These are phyloP conservation scores for Boeremia lycopersici DNA, from an alignment of 2,329 filamentous ascomycete species.

Conservation along the genomic window DNA sequence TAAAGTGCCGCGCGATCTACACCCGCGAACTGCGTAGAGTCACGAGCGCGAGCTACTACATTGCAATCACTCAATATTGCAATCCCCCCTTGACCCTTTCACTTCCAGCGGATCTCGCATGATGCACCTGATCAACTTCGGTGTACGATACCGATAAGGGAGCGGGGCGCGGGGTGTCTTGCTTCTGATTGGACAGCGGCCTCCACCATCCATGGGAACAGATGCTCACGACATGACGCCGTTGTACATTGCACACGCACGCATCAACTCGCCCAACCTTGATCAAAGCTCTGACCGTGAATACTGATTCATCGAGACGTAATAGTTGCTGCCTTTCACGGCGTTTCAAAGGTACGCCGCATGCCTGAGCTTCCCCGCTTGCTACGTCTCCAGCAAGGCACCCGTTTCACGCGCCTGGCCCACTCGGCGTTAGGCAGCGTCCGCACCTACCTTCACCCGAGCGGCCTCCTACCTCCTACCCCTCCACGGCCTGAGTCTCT, in stretches of 20 bases:
- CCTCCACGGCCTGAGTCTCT: constrained; percentile 13
- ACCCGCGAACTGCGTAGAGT: neutral
- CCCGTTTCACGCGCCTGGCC: constrained; percentile 27
- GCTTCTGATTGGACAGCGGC: constrained; percentile 3
- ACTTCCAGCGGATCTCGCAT: neutral
- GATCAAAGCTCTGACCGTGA: neutral
- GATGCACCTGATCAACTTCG: neutral
- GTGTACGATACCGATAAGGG: constrained; percentile 13
- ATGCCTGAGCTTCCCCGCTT: constrained; percentile 20
- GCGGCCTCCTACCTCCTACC: constrained; percentile 15
- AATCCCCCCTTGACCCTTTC: neutral
- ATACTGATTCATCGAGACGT: neutral
- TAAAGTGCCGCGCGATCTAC: constrained; percentile 2
- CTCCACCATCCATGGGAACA: constrained; percentile 3
- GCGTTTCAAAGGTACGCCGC: constrained; percentile 9
- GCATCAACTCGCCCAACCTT: neutral
- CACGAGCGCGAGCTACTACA: neutral
- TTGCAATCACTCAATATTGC: neutral
- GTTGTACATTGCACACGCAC: constrained; percentile 8
- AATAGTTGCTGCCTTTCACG: neutral
- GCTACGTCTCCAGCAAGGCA: constrained; percentile 22
- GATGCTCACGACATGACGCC: constrained; percentile 14
- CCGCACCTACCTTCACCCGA: constrained; percentile 24
- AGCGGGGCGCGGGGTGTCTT: constrained; percentile 10
- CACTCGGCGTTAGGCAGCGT: constrained; percentile 34